A percentile compares a stretch with the other conserved stretches of the same genome.
These are phyloP conservation scores for Samsoniella hepiali DNA, from an alignment of 2,329 filamentous ascomycete genomes.

Conservation along the genomic window DNA sequence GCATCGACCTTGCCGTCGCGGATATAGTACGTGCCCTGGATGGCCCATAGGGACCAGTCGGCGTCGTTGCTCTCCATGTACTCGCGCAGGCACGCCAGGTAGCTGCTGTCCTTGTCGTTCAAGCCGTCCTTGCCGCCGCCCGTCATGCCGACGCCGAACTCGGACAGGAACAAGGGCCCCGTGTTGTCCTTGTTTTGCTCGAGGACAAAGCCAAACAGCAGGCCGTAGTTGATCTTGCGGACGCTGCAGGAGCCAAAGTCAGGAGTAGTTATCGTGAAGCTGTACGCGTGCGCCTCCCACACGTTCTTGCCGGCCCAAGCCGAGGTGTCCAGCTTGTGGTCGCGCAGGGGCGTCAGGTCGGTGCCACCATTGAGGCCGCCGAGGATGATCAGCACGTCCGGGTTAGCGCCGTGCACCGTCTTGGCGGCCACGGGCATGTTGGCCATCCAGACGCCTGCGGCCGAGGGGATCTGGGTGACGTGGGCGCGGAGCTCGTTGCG, in stretches of 20 bases:
- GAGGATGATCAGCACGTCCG: slow-evolving; percentile 51
- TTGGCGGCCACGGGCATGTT: slow-evolving; percentile 46
- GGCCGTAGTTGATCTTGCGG: slow-evolving; percentile 43
- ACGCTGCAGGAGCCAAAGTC: slow-evolving; percentile 42
- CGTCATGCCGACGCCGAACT: slow-evolving; percentile 54
- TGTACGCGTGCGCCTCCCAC: slow-evolving; percentile 60
- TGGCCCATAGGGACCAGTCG: slow-evolving; percentile 58
- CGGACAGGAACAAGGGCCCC: slow-evolving; percentile 54
- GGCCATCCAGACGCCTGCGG: slow-evolving; percentile 48
- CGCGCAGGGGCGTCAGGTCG: slow-evolving; percentile 45
- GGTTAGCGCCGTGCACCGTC: slow-evolving; percentile 50
- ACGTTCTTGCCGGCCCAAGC: slow-evolving; percentile 51
- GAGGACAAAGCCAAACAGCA: slow-evolving; percentile 50
- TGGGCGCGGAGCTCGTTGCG: slow-evolving; percentile 56
- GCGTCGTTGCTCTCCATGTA: slow-evolving; percentile 55
- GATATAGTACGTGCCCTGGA: slow-evolving; percentile 58
- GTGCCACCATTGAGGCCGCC: slow-evolving; percentile 53
- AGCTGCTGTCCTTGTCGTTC: slow-evolving; percentile 42
- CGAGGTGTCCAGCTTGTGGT: slow-evolving; percentile 40
- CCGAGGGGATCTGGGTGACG: slow-evolving; percentile 45
- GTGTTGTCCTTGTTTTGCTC: slow-evolving; percentile 45
- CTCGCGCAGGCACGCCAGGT: slow-evolving; percentile 49
- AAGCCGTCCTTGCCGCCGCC: slow-evolving; percentile 43
- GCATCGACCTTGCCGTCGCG: slow-evolving; percentile 47
- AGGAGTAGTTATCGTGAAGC: slow-evolving; percentile 49